Base-by-base conservation (phyloP, 2,329 filamentous ascomycete species). In the Teratosphaeria epicoccoides region DNA sequence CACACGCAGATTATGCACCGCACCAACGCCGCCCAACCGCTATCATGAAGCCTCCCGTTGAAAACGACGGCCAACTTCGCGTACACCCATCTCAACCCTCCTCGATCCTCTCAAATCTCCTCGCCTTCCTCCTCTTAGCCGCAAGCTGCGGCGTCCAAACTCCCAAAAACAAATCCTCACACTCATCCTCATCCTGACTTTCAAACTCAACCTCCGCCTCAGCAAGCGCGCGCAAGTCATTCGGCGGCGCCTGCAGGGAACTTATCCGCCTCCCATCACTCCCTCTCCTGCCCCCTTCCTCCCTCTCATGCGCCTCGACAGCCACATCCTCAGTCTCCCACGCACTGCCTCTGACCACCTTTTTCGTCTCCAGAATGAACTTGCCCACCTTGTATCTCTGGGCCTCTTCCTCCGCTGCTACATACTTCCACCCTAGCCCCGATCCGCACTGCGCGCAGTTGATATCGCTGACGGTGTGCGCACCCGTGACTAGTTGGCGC, bases 311-410 rank as follows among this genome's bases (percentile, higher is more conserved):
- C 24, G 54, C 54, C 33, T 54, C 47, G 10, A 40, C 47, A 47
- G 50, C 59, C 22, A 50, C 52, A 33, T 63, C 59, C 1, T 60
- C 63, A 6, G 58, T 63, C 54, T 81, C 79, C 80, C 81, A 83
- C 20, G 67, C 73, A 17, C 72, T 70, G 14, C 69, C 69, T 25
- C 71, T 67, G 23, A 71, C 73, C 7, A 81, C 75, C 49, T 75
- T 69, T 64, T 76, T 79, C 43, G 79, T 82, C 65, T 84, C 81
- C 24, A 84, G 65, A 24, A 84, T 84, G 57, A 79, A 83, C 61
- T 83, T 83, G n/a, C 81, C 81, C 2, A 83, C 77, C 61, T 84
- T 84, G 61, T 84, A 84, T 51, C 73, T 70, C 66, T 84, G 81
- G 10, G 66, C 70, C 53, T 82, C 79, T 57, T 83, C 79, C 53